Evolutionary conservation across 192 early-diverging fungal species (phyloP).

Genomic region (Coemansia sp.): DNA sequence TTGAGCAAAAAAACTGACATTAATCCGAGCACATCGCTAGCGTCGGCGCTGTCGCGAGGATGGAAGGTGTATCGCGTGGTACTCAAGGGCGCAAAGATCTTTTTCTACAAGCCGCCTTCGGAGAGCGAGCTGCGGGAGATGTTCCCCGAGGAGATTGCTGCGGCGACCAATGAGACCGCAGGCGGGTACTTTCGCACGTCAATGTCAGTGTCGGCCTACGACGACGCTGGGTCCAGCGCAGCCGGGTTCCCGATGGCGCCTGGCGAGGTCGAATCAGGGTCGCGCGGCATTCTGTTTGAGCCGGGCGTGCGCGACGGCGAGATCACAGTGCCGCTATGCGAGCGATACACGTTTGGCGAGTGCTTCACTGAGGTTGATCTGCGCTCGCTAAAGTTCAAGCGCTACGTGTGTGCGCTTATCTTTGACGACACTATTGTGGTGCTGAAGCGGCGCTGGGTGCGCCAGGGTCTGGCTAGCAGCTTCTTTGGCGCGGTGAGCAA

Average conservation of each 20-base stretch:
- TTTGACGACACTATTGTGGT: slow-evolving; percentile 68
- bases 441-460: slow-evolving; percentile 65
- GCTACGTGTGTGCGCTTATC: slow-evolving; percentile 61
- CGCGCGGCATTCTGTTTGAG: slow-evolving; percentile 59
- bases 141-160: slow-evolving; percentile 56
- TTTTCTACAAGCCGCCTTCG: slow-evolving; percentile 67
- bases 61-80: slow-evolving; percentile 78
- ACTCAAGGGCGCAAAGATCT: slow-evolving; percentile 72
- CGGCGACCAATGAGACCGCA: slow-evolving; percentile 50
- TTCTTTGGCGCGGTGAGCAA: slow-evolving; percentile 58
- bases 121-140: slow-evolving; percentile 58
- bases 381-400: slow-evolving; percentile 62
- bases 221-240: slow-evolving; percentile 17
- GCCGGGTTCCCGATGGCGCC: slow-evolving; percentile 56
- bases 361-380: slow-evolving; percentile 66
- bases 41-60: slow-evolving; percentile 60
- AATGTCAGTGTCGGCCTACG: slow-evolving; percentile 25
- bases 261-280: slow-evolving; percentile 60
- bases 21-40: slow-evolving; percentile 59
- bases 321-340: slow-evolving; percentile 54
- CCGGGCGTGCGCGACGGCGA: slow-evolving; percentile 57
- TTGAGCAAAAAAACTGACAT: slow-evolving; percentile 74
- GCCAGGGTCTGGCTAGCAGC: slow-evolving; percentile 53
- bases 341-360: slow-evolving; percentile 66
- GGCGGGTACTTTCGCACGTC: slow-evolving; percentile 46